phyloP scores from a whole-genome alignment of 345 rosid genomes.

The Excoecaria agallocha region DNA sequence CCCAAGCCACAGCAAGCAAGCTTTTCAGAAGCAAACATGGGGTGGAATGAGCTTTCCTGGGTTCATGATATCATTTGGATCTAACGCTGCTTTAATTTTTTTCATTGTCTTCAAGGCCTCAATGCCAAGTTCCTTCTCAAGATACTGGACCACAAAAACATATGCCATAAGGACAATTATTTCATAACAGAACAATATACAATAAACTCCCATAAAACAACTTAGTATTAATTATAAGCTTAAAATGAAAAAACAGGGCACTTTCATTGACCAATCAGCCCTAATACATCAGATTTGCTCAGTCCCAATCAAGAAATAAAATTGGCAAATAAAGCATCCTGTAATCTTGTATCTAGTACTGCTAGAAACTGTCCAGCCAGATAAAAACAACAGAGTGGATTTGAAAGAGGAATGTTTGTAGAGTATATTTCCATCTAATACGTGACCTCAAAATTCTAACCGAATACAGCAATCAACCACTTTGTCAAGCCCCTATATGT shows the following conservation, averaged over 20 bases:
- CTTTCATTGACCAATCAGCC: not conserved
- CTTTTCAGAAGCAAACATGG: constrained; percentile 62
- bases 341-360: not conserved
- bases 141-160: constrained; percentile 47
- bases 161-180: not conserved
- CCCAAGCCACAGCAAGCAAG: not conserved
- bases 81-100: constrained; percentile 68
- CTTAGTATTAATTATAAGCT: not conserved
- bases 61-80: constrained; percentile 89
- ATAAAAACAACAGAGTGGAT: not conserved
- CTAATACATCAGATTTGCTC: not conserved
- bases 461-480: not conserved
- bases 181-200: not conserved
- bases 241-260: not conserved
- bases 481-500: not conserved
- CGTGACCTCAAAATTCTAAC: not conserved
- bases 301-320: not conserved
- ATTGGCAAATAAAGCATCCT: not conserved
- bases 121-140: constrained; percentile 79
- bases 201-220: not conserved
- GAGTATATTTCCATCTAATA: not conserved
- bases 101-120: constrained; percentile 85
- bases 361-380: not conserved
- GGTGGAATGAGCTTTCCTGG: constrained; percentile 97
- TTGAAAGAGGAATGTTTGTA: not conserved